A percentile compares a stretch with the other conserved stretches of the same genome.
phyloP scores from a whole-genome alignment of 768 basidiomycete species.

The Sarcodon aspratus region DNA sequence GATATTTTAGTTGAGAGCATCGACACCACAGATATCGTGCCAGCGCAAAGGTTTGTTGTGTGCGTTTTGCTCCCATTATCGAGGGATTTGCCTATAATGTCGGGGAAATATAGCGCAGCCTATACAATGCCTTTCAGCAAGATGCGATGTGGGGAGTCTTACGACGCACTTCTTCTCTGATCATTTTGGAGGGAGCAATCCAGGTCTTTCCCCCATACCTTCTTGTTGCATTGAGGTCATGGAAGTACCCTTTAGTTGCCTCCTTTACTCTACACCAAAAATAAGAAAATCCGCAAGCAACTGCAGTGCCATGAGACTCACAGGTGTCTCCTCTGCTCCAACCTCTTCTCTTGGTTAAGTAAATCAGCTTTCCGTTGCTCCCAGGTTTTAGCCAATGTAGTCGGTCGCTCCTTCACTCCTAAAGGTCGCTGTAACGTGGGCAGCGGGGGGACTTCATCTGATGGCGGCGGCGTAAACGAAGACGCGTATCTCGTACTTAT shows the following conservation, averaged over 20 bases:
- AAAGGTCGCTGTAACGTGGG: slow-evolving; percentile 50
- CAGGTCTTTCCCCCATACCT: slow-evolving; percentile 88
- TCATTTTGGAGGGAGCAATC: slow-evolving; percentile 83
- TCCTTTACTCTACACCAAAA: slow-evolving; percentile 37
- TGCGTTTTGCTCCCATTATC: slow-evolving; percentile 43
- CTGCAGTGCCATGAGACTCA: slow-evolving; percentile 13
- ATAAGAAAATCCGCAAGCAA: slow-evolving; percentile 22
- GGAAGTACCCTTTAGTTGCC: slow-evolving; percentile 76
- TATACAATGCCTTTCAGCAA: neutral
- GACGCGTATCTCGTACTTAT: neutral
- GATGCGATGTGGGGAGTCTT: neutral
- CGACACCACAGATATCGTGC: slow-evolving; percentile 68
- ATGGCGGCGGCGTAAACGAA: neutral
- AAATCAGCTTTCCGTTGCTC: slow-evolving; percentile 55
- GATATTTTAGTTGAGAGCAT: slow-evolving; percentile 84
- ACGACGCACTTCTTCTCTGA: slow-evolving; percentile 72
- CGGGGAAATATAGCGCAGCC: slow-evolving; percentile 74
- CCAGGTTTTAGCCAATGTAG: slow-evolving; percentile 44
- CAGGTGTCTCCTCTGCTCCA: slow-evolving; percentile 60
- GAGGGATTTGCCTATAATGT: slow-evolving; percentile 66
- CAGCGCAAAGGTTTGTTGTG: slow-evolving; percentile 68
- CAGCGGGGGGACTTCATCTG: slow-evolving; percentile 10
- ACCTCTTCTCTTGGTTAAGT: slow-evolving; percentile 57
- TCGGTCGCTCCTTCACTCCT: slow-evolving; percentile 64
- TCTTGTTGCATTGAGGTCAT: slow-evolving; percentile 73